These are phyloP conservation scores for Nicotiana noctiflora DNA, from an alignment of 257 asterid species.

Conservation along the genomic window DNA sequence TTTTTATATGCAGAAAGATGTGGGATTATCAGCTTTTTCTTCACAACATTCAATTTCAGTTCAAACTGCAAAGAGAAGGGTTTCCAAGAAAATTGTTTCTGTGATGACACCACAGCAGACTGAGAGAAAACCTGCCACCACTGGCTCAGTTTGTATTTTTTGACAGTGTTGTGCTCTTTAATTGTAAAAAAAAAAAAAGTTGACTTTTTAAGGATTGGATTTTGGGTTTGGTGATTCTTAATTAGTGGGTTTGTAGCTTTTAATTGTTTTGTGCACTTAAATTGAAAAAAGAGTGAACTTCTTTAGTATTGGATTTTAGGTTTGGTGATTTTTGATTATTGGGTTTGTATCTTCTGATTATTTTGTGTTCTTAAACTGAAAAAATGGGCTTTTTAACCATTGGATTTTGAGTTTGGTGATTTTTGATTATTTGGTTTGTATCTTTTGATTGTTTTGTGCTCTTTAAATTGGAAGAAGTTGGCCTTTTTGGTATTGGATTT, in stretches of 20 bases:
- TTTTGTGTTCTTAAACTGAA: too few relatives aligned
- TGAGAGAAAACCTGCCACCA: conserved; percentile 64
- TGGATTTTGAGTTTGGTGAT: background rate
- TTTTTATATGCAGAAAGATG: conserved; percentile 48
- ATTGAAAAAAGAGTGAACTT: background rate
- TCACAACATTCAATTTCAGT: conserved; percentile 37
- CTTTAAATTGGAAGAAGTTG: too few relatives aligned
- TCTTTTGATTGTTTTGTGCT: too few relatives aligned
- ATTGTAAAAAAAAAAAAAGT: too few relatives aligned
- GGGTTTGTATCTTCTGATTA: too few relatives aligned
- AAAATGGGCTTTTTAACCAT: background rate
- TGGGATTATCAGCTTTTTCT: conserved; percentile 39
- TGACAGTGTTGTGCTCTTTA: too few relatives aligned
- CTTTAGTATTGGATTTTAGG: background rate
- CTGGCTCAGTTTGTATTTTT: conserved; percentile 50
- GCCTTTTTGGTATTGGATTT: too few relatives aligned
- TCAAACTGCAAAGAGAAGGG: conserved; percentile 35
- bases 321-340: background rate
- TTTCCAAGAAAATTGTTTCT: conserved; percentile 48
- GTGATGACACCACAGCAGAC: conserved; percentile 85
- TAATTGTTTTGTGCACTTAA: too few relatives aligned
- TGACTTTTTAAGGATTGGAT: too few relatives aligned
- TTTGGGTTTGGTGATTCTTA: too few relatives aligned
- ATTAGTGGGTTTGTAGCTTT: too few relatives aligned
- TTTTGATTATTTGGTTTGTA: too few relatives aligned